These are phyloP conservation scores for Kalmusia sp. DNA, from an alignment of 2,329 filamentous ascomycete species.

Conservation along the genomic window DNA sequence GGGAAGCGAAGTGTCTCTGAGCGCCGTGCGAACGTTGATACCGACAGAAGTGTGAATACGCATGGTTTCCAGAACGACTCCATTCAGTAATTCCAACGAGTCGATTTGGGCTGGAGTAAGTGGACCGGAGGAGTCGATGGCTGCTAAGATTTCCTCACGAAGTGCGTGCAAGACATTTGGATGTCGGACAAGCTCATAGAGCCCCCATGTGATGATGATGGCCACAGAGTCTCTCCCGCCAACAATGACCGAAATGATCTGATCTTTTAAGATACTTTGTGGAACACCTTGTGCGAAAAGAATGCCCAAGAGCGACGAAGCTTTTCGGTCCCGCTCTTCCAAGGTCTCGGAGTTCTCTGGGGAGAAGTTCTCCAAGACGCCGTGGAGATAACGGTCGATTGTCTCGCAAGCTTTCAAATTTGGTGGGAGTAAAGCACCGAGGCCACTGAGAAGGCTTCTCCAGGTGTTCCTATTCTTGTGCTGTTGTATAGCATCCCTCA, in stretches of 20 bases:
- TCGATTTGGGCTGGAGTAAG: background rate
- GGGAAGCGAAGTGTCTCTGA: slow-evolving; percentile 26
- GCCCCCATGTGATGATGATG: slow-evolving; percentile 1
- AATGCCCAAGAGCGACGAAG: background rate
- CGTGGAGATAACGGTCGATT: background rate
- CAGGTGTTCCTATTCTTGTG: slow-evolving; percentile 13
- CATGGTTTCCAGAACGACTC: background rate
- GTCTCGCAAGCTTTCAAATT: background rate
- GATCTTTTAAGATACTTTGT: background rate
- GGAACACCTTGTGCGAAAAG: background rate
- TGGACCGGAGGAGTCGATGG: background rate
- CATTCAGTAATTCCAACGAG: background rate
- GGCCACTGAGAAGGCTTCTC: background rate
- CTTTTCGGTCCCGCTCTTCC: background rate
- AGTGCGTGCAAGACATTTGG: background rate
- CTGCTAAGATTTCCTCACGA: background rate
- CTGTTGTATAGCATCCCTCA: slow-evolving; percentile 13
- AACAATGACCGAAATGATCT: background rate
- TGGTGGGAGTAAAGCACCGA: background rate
- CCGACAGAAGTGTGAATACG: slow-evolving; percentile 5
- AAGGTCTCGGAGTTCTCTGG: background rate
- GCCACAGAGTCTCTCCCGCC: background rate
- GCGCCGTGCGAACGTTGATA: slow-evolving; percentile 23
- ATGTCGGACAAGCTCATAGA: slow-evolving; percentile 2
- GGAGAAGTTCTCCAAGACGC: background rate